Conservation (phyloP, 1,284 basidiomycete species). For the Sanghuangporus weigelae region DNA sequence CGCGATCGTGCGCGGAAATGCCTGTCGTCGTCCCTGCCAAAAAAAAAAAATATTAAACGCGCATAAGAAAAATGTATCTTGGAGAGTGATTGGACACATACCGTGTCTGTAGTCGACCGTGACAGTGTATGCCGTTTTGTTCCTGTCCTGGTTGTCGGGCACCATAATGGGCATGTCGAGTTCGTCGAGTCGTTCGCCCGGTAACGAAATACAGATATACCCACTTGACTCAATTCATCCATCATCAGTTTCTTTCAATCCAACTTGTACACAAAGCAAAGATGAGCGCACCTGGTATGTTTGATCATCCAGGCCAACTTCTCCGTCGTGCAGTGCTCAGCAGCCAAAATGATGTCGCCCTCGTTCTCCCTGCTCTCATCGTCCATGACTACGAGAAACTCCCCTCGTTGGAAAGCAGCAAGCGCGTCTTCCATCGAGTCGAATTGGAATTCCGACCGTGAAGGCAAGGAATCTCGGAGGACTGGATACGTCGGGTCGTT, state of each 20-base stretch:
- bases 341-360: conserved; percentile 89
- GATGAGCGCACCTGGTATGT: conserved; percentile 73
- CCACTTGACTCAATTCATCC: conserved; percentile 52
- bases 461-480: not conserved
- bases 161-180: conserved; percentile 96
- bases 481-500: conserved; percentile 16
- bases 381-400: conserved; percentile 95
- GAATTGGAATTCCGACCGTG: conserved; percentile 30
- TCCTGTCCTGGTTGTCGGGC: conserved; percentile 83
- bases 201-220: conserved; percentile 90
- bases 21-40: conserved; percentile 84
- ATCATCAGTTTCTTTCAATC: too few relatives aligned
- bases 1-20: conserved; percentile 94
- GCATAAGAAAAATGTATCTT: not conserved
- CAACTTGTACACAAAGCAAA: conserved; percentile 2
- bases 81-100: conserved; percentile 23
- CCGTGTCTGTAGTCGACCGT: conserved; percentile 92
- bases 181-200: conserved; percentile 67
- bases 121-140: conserved; percentile 95
- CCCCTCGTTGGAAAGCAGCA: conserved; percentile 72
- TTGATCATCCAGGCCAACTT: conserved; percentile 99
- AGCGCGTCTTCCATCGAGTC: conserved; percentile 81
- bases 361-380: conserved; percentile 93
- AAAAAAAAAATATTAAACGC: not conserved
- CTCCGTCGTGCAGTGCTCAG: conserved; percentile 77